Percentiles rank a stretch among this genome's conserved stretches.
Evolutionary conservation across 1,284 basidiomycete genomes (phyloP).

Genomic region (Tremellales sp.): DNA sequence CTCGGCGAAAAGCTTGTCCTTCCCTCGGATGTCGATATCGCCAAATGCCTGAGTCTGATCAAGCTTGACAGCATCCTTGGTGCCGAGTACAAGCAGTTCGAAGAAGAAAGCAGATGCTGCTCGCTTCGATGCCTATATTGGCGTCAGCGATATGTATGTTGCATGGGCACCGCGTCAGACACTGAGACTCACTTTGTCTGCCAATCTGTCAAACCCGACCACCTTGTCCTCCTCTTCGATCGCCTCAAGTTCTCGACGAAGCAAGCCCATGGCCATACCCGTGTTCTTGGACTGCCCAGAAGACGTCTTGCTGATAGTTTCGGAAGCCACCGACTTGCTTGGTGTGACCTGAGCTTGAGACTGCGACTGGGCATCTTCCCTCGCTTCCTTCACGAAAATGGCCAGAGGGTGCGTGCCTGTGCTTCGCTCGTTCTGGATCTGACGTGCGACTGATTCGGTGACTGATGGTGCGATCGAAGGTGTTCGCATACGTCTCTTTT

Average conservation of each 20-base stretch:
- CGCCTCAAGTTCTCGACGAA: slow-evolving; percentile 67
- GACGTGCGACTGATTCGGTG: slow-evolving; percentile 52
- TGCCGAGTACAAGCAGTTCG: slow-evolving; percentile 88
- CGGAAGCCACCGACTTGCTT: slow-evolving; percentile 13
- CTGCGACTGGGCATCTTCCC: slow-evolving; percentile 52
- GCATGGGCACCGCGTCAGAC: neutral
- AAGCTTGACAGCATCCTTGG: slow-evolving; percentile 81
- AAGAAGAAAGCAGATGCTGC: slow-evolving; percentile 97
- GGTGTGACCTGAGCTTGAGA: slow-evolving; percentile 18
- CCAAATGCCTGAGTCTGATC: slow-evolving; percentile 70
- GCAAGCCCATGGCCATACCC: slow-evolving; percentile 76
- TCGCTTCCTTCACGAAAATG: slow-evolving; percentile 53
- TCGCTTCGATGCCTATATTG: slow-evolving; percentile 68
- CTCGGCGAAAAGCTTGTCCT: slow-evolving; percentile 62
- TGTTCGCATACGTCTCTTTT: slow-evolving; percentile 5
- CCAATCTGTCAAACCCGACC: slow-evolving; percentile 68
- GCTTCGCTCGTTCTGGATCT: slow-evolving; percentile 19
- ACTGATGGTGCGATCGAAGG: slow-evolving; percentile 33
- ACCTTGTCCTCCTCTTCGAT: slow-evolving; percentile 53
- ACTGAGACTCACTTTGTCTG: slow-evolving; percentile 60
- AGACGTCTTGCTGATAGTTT: slow-evolving; percentile 4
- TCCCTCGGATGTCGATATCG: slow-evolving; percentile 78
- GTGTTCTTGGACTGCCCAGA: slow-evolving; percentile 84
- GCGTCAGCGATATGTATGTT: neutral
- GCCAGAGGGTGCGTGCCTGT: slow-evolving; percentile 65